These are phyloP conservation scores for Metschnikowia baotianmanensis DNA, from an alignment of 805 yeast species.

Conservation along the genomic window DNA sequence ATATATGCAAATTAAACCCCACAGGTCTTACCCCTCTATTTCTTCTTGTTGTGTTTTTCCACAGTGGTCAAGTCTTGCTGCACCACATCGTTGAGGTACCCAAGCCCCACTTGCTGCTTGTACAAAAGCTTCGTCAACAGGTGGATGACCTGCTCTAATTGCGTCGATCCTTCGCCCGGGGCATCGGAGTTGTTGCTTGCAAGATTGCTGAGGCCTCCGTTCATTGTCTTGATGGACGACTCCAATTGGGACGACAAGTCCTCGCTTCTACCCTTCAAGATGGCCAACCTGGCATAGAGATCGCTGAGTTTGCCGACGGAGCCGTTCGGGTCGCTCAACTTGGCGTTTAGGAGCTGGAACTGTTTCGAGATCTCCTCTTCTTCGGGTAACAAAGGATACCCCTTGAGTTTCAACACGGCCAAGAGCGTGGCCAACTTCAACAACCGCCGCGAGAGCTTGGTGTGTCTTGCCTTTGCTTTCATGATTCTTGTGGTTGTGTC, in stretches of 20 bases:
- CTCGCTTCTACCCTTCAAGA: conserved; percentile 73
- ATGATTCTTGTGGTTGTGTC: conserved; percentile 78
- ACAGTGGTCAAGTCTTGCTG: conserved; percentile 60
- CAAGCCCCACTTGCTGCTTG: conserved; percentile 90
- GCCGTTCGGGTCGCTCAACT: conserved; percentile 76
- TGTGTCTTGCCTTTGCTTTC: conserved; percentile 74
- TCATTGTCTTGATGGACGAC: conserved; percentile 31
- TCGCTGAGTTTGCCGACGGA: conserved; percentile 87
- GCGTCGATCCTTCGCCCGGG: conserved; percentile 28
- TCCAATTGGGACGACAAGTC: conserved; percentile 58
- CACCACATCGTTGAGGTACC: conserved; percentile 73
- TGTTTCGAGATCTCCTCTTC: conserved; percentile 79
- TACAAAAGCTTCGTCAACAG: conserved; percentile 71
- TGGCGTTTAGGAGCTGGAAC: conserved; percentile 60
- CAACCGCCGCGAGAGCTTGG: conserved; percentile 69
- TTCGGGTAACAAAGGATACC: conserved; percentile 81
- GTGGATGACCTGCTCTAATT: conserved; percentile 52
- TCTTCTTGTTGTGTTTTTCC: conserved; percentile 21
- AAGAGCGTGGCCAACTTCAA: conserved; percentile 79
- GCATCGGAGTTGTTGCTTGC: conserved; percentile 11
- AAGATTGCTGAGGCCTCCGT: conserved; percentile 18
- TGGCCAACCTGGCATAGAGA: conserved; percentile 87
- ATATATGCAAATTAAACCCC: neutral
- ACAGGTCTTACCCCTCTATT: neutral
- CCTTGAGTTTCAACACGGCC: conserved; percentile 80